These are phyloP conservation scores for Umbelopsis ramanniana DNA, from an alignment of 192 early-diverging fungal species.

Conservation along the genomic window DNA sequence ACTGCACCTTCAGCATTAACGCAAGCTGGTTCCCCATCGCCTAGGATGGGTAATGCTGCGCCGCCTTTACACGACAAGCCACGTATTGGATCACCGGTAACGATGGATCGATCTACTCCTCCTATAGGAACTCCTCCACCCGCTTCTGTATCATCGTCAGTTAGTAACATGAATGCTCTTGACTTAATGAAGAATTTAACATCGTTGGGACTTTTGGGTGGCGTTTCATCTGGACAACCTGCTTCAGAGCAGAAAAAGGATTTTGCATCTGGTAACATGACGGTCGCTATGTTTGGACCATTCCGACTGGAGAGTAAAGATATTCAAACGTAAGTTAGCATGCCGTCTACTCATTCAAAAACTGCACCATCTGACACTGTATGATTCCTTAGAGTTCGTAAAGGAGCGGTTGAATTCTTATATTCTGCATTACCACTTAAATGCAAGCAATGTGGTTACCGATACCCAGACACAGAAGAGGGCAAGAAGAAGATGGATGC, in stretches of 20 bases:
- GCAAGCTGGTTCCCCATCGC: neutral
- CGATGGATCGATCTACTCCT: neutral
- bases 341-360: neutral
- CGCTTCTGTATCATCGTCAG: neutral
- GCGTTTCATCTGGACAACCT: neutral
- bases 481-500: conserved; percentile 77
- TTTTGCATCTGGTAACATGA: neutral
- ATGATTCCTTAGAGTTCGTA: neutral
- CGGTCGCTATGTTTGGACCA: conserved; percentile 6
- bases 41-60: neutral
- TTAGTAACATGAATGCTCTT: conserved; percentile 22
- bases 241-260: neutral
- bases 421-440: conserved; percentile 79
- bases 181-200: conserved; percentile 34
- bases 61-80: neutral
- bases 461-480: conserved; percentile 67
- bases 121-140: conserved; percentile 5
- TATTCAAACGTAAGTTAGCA: conserved; percentile 29
- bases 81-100: neutral
- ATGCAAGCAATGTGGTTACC: conserved; percentile 93
- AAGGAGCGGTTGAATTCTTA: conserved; percentile 63
- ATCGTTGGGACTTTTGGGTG: conserved; percentile 25
- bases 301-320: conserved; percentile 35
- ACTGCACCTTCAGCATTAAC: neutral
- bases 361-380: neutral